Evolutionary conservation across 805 yeast species (phyloP), one percentile per base, ranked within the genome.

Genomic region (Candida maltosa): DNA sequence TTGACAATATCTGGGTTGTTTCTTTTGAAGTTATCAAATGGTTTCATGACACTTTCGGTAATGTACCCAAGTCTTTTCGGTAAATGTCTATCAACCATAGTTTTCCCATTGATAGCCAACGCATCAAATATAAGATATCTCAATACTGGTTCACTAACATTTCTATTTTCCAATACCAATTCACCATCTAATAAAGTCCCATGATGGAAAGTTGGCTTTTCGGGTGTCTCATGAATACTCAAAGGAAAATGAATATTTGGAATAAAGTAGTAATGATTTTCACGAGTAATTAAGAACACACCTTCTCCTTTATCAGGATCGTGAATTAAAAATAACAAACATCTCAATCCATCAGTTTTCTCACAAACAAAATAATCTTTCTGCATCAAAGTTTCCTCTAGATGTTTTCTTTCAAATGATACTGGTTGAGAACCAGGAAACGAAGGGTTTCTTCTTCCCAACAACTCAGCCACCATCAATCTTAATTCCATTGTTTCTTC

Each of bases 341-440:
- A 87, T 35, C 99, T 69, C 32, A 91, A 65, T 0, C 99, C 99
- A 60, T 93, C 98, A 0, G 93, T 78, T 56, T 93, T 93, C 52
- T 93, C 99, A 63, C 98, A 94, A 0, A 93, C 98, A 46, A 80
- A 81, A 54, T 89, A 93, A 51, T 94, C 97, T 39, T 80, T 79
- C 3, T 70, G 61, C 52, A 73, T 54, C 31, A 93, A 63, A 22
- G 79, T 76, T 31, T 77, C 76, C 56, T 56, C 56, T 16, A 93
- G 66, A 60, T 91, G 96, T 22, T 71, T 65, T 37, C 87, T 70
- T 28, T 85, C 80, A 54, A 93, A 89, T 17, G 96, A 86, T 2
- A 91, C 86, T 0, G 99, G 99, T 60, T 94, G 98, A 1, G 96
- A 81, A 1, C 98, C 97, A 2, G 96, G 94, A 49, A 89, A 89